Conservation (phyloP, 352 stramenopile genomes). For the Globisporangium abappressorium region DNA sequence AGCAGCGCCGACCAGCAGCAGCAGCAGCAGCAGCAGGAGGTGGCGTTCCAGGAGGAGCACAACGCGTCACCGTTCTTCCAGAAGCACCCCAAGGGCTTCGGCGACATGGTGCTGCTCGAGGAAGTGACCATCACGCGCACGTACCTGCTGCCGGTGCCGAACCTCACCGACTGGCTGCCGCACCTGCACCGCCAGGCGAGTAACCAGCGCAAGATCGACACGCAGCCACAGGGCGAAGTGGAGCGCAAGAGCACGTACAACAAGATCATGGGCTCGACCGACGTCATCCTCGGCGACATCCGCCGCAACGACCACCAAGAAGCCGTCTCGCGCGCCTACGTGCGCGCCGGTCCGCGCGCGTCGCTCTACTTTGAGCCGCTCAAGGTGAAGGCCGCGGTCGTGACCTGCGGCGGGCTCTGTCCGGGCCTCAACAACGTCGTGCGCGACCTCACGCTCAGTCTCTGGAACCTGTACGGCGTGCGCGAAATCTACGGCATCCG, state of each 20-base stretch:
- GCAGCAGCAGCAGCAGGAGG: background rate
- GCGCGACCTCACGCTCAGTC: background rate
- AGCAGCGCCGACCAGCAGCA: background rate
- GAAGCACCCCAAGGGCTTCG: background rate
- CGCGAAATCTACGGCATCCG: background rate
- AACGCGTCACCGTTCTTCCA: background rate
- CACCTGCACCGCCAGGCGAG: background rate
- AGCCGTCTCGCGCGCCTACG: background rate
- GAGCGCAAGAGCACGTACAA: background rate
- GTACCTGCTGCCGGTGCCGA: background rate
- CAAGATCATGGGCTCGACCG: background rate
- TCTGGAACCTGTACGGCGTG: background rate
- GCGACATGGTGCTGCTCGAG: background rate
- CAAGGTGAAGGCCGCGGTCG: background rate
- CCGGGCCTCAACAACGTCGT: background rate
- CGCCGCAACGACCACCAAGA: background rate
- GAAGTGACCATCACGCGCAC: background rate
- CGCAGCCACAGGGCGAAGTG: background rate
- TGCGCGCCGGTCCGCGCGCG: background rate
- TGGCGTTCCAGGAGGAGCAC: background rate
- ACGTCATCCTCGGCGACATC: background rate
- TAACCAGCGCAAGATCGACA: background rate
- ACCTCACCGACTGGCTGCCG: background rate
- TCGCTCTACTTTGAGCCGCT: background rate
- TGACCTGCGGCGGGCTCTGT: background rate